These are phyloP conservation scores for Oldenlandia corymbosa DNA, from an alignment of 257 asterid species.

Conservation along the genomic window DNA sequence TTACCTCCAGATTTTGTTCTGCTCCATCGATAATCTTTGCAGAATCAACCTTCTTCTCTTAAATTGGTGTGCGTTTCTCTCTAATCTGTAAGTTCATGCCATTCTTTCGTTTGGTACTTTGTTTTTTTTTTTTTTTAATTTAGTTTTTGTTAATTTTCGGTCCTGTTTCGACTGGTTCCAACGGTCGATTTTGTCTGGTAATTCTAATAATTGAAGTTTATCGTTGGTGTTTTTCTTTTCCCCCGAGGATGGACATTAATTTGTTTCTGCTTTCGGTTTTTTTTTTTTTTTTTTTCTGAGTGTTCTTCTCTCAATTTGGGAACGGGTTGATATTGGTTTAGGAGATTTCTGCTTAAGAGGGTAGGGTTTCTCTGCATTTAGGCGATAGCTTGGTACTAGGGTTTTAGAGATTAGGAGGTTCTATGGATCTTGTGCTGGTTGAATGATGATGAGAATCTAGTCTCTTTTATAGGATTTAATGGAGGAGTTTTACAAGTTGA, in stretches of 20 bases:
- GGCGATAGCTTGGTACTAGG: background rate
- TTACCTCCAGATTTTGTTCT: background rate
- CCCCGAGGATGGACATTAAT: background rate
- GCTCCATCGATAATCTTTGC: background rate
- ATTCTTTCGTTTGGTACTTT: background rate
- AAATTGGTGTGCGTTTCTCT: constrained; percentile 1
- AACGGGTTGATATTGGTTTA: background rate
- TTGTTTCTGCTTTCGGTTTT: background rate
- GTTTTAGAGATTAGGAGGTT: constrained; percentile 1
- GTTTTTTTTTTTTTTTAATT: background rate
- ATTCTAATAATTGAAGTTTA: background rate
- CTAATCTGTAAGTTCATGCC: background rate
- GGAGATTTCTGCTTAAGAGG: background rate
- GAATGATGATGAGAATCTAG: background rate
- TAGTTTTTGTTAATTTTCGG: background rate
- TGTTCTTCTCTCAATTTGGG: background rate
- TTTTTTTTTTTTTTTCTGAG: background rate
- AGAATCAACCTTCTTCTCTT: background rate
- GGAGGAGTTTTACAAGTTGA: background rate
- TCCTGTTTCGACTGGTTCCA: background rate
- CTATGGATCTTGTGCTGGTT: background rate
- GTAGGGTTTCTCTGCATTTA: background rate
- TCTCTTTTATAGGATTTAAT: background rate
- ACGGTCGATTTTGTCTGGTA: background rate
- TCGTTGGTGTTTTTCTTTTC: background rate